These are phyloP conservation scores for Tetracladium setigerum DNA, from an alignment of 495 filamentous ascomycete species.

Conservation along the genomic window DNA sequence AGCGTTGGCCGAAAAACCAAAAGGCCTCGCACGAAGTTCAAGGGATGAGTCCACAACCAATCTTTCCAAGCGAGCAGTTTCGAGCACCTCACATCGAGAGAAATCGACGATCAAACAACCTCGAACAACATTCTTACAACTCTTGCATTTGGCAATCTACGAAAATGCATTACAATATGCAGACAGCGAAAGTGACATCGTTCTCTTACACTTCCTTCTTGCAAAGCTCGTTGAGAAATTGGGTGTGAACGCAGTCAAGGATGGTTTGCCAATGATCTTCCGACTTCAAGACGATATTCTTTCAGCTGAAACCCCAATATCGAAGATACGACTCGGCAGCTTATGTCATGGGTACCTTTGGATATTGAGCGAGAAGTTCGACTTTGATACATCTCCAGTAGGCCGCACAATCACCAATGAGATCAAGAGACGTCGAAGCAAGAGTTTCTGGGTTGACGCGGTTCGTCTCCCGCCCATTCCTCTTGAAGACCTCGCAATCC, in stretches of 20 bases:
- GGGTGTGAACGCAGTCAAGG: conserved; percentile 75
- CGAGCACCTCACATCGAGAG: conserved; percentile 57
- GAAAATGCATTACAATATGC: conserved; percentile 71
- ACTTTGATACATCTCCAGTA: conserved; percentile 57
- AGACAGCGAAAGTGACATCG: conserved; percentile 60
- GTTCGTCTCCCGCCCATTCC: conserved; percentile 45
- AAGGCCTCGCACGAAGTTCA: conserved; percentile 23
- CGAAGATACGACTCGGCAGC: conserved; percentile 71
- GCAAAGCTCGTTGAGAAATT: conserved; percentile 63
- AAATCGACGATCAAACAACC: conserved; percentile 41
- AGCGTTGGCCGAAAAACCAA: conserved; percentile 46
- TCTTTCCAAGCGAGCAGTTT: conserved; percentile 56
- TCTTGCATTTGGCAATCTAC: conserved; percentile 82
- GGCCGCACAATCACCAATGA: conserved; percentile 67
- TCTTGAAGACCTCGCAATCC: conserved; percentile 25
- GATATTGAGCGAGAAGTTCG: conserved; percentile 67
- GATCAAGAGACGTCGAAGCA: conserved; percentile 60
- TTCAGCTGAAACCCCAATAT: conserved; percentile 48
- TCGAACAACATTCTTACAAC: conserved; percentile 64
- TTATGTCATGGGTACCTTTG: conserved; percentile 85
- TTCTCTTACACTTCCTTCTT: conserved; percentile 69
- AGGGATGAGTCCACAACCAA: conserved; percentile 23
- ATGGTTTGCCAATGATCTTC: conserved; percentile 80
- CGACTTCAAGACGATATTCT: conserved; percentile 78
- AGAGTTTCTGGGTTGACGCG: conserved; percentile 69